Conservation (phyloP, 345 rosid genomes). For the Isatis tinctoria region DNA sequence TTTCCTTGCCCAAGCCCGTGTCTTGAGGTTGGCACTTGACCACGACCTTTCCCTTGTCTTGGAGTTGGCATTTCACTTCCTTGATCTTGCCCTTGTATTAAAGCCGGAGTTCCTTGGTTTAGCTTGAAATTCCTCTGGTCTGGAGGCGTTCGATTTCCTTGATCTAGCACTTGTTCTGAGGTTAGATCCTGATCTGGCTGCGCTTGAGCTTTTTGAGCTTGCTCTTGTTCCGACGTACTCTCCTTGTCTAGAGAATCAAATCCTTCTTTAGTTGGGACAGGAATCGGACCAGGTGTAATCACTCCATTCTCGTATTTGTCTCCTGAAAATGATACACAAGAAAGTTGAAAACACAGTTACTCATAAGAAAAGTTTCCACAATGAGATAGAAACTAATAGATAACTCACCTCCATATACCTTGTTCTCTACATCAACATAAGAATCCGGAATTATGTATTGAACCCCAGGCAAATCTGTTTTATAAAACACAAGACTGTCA, state of each 20-base stretch:
- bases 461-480: conserved; percentile 71
- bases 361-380: background rate
- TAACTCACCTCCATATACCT: conserved; percentile 79
- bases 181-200: background rate
- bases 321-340: conserved; percentile 37
- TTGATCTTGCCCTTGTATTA: conserved; percentile 19
- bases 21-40: background rate
- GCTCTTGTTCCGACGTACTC: conserved; percentile 31
- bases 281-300: conserved; percentile 73
- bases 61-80: background rate
- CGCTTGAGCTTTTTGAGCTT: conserved; percentile 23
- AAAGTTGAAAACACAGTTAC: background rate
- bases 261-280: conserved; percentile 27
- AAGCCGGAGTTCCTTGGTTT: conserved; percentile 36
- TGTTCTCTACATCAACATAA: conserved; percentile 72
- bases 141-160: conserved; percentile 13
- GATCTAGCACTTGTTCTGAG: conserved; percentile 18
- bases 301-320: conserved; percentile 85
- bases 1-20: conserved; percentile 19
- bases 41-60: conserved; percentile 8
- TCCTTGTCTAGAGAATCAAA: conserved; percentile 38
- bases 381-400: background rate
- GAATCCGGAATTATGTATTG: conserved; percentile 88
- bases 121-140: background rate
- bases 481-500: conserved; percentile 7